phyloP scores from a whole-genome alignment of 169 alveolate species.

The Plasmodium fragile region DNA sequence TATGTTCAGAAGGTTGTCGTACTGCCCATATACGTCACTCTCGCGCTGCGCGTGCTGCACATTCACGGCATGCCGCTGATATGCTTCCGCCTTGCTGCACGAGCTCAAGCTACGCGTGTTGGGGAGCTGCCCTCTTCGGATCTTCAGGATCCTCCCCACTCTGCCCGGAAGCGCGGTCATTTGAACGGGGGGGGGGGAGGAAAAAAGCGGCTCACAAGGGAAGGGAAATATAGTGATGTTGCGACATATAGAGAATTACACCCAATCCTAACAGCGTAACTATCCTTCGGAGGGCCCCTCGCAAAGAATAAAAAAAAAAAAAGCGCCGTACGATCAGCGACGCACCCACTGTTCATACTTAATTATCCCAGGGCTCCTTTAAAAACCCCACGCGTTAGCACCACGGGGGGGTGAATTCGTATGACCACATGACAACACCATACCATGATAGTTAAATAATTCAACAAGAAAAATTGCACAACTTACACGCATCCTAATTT shows the following conservation, averaged over 20 bases:
- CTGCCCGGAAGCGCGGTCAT: not conserved
- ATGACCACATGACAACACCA: not conserved
- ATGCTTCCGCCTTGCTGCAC: not conserved
- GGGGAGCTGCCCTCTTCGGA: not conserved
- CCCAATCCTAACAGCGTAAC: not conserved
- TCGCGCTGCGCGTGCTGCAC: not conserved
- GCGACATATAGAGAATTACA: not conserved
- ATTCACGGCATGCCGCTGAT: not conserved
- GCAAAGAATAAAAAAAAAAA: not conserved
- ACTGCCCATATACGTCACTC: constrained; percentile 24
- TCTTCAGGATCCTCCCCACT: constrained; percentile 6
- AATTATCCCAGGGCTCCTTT: not conserved
- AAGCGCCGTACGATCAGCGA: not conserved
- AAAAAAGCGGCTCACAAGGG: not conserved
- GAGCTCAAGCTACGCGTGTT: not conserved
- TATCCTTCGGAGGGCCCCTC: not conserved
- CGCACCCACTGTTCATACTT: not conserved
- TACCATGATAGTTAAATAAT: not conserved
- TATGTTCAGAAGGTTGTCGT: constrained; percentile 26
- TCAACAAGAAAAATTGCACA: not conserved
- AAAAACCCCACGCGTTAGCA: not conserved
- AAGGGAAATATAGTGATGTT: not conserved
- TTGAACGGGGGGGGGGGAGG: not conserved
- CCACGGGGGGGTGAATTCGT: not conserved
- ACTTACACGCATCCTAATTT: not conserved